Evolutionary conservation across 352 stramenopile genomes (phyloP).

Genomic region (Phytophthora sp.): DNA sequence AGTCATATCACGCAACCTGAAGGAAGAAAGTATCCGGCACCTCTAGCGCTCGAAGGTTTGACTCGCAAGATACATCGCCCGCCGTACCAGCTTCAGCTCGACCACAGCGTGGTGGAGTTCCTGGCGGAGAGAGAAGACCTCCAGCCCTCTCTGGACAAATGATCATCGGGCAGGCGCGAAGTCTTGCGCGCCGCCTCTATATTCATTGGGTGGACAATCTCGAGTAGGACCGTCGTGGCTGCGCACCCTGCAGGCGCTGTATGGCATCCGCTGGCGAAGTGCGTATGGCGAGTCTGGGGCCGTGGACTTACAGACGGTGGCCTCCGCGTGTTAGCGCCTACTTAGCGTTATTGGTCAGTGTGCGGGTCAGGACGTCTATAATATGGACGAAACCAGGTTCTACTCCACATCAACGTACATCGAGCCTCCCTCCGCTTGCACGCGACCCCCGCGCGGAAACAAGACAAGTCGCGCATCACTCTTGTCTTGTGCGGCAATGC

Average conservation of each 20-base stretch:
- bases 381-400: conserved; percentile 5
- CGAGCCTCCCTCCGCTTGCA: not conserved
- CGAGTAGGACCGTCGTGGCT: not conserved
- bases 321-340: not conserved
- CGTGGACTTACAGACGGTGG: not conserved
- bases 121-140: not conserved
- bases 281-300: not conserved
- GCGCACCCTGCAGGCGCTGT: not conserved
- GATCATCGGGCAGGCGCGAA: not conserved
- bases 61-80: not conserved
- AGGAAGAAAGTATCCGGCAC: no score
- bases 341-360: not conserved
- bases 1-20: no score
- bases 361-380: conserved; percentile 3
- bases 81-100: not conserved
- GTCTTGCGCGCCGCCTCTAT: not conserved
- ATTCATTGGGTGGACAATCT: not conserved
- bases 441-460: not conserved
- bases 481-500: conserved; percentile 1
- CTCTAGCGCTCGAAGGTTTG: conserved; percentile 1
- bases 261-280: conserved; percentile 4
- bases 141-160: not conserved
- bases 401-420: conserved; percentile 7
- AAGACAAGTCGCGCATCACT: conserved; percentile 1
- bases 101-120: not conserved